Conservation (phyloP, 2,329 filamentous ascomycete genomes). For the Colletotrichum salicis region DNA sequence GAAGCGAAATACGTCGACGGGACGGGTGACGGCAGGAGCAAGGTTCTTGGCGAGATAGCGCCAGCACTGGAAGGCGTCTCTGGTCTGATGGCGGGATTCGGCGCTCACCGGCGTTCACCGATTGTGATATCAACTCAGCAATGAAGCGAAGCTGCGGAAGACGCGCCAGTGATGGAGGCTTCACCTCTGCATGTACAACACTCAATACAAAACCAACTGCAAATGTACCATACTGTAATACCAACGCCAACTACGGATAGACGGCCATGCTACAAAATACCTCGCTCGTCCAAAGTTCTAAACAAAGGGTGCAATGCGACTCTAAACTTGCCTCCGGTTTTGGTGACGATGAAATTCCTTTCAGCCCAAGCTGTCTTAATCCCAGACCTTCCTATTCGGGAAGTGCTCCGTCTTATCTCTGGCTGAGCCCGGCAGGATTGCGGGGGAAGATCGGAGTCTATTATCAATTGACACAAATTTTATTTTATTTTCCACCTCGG, state of each 20-base stretch:
- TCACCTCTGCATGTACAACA: background rate
- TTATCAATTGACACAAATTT: background rate
- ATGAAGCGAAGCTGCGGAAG: background rate
- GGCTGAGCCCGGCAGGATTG: slow-evolving; percentile 8
- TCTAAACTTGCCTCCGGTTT: background rate
- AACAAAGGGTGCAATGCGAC: background rate
- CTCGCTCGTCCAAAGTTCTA: background rate
- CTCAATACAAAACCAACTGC: background rate
- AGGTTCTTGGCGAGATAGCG: slow-evolving; percentile 3
- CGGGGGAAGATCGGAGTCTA: slow-evolving; percentile 13
- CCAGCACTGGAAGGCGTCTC: background rate
- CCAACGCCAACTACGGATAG: background rate
- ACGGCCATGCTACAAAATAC: background rate
- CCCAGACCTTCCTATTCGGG: slow-evolving; percentile 29
- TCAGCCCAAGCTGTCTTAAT: too few relatives aligned
- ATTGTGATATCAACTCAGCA: background rate
- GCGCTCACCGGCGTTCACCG: slow-evolving; percentile 16
- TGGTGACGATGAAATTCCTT: background rate
- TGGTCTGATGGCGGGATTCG: background rate
- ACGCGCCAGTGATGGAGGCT: background rate
- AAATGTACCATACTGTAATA: background rate
- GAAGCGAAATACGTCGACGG: background rate
- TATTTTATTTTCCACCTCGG: background rate
- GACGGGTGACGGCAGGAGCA: background rate
- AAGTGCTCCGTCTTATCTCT: slow-evolving; percentile 25